Evolutionary conservation across 1,284 basidiomycete species (phyloP).

Genomic region (Schizophyllum amplum): DNA sequence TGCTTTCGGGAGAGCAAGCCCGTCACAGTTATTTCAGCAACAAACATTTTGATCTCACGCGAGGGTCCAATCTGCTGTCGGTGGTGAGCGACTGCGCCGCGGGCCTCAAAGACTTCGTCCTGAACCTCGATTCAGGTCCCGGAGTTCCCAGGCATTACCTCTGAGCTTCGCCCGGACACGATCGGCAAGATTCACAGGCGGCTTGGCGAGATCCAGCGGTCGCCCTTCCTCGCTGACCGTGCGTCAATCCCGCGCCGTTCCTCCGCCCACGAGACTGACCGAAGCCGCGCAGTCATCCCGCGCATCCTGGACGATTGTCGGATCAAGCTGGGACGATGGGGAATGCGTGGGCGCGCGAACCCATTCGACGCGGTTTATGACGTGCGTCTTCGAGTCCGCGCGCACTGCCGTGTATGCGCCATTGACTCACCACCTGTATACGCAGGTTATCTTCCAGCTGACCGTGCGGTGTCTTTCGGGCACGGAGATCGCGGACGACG

Average conservation of each 20-base stretch:
- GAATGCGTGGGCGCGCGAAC: constrained; percentile 49
- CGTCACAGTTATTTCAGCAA: constrained; percentile 60
- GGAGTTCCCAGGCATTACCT: constrained; percentile 64
- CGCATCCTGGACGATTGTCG: constrained; percentile 55
- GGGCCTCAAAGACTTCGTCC: constrained; percentile 6
- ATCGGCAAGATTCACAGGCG: constrained; percentile 64
- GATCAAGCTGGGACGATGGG: constrained; percentile 52
- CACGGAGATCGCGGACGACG: constrained; percentile 59
- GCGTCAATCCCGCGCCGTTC: constrained; percentile 21
- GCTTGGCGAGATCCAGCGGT: constrained; percentile 49
- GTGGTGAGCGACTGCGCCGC: constrained; percentile 43
- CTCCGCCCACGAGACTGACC: constrained; percentile 2
- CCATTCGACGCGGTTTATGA: constrained; percentile 65
- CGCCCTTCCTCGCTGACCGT: constrained; percentile 51
- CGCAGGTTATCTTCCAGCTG: constrained; percentile 61
- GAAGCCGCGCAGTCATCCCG: constrained; percentile 41
- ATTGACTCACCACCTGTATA: background rate
- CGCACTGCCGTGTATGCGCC: constrained; percentile 3
- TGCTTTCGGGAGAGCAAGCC: constrained; percentile 64
- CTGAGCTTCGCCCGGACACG: constrained; percentile 50
- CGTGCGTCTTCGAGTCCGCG: constrained; percentile 31
- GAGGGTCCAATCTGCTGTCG: constrained; percentile 71
- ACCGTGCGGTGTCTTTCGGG: constrained; percentile 59
- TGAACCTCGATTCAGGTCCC: constrained; percentile 41
- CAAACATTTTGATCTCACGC: constrained; percentile 60